Conservation (phyloP, 257 asterid species). For the Perilla frutescens region DNA sequence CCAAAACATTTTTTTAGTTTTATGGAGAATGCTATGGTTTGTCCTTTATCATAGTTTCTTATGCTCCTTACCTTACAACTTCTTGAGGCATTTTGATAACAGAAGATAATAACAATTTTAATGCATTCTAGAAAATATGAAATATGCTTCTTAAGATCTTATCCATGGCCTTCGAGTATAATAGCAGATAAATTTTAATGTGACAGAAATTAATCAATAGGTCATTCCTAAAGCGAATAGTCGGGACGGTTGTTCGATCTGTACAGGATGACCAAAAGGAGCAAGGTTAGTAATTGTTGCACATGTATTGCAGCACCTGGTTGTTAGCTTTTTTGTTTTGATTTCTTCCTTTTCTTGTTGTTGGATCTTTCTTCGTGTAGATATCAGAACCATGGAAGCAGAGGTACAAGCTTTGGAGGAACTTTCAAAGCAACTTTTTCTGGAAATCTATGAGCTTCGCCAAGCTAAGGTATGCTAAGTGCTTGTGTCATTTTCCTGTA, state of each 20-base stretch:
- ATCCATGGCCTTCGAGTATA: slow-evolving; percentile 25
- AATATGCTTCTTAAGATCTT: slow-evolving; percentile 21
- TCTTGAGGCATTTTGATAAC: slow-evolving; percentile 13
- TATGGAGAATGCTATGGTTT: slow-evolving; percentile 17
- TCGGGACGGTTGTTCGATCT: slow-evolving; percentile 97
- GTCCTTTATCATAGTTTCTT: slow-evolving; percentile 5
- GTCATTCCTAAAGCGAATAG: slow-evolving; percentile 86
- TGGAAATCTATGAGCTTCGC: slow-evolving; percentile 98
- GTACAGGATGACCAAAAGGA: slow-evolving; percentile 96
- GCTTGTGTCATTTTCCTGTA: slow-evolving; percentile 30
- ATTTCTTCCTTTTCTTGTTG: slow-evolving; percentile 22
- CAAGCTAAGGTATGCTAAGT: slow-evolving; percentile 85
- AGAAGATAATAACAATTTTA: neutral
- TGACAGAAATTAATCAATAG: slow-evolving; percentile 72
- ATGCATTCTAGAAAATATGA: slow-evolving; percentile 19
- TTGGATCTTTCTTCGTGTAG: slow-evolving; percentile 48
- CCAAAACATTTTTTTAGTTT: neutral
- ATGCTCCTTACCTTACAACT: neutral
- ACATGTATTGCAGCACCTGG: neutral
- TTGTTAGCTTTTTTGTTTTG: slow-evolving; percentile 27
- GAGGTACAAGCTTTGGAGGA: slow-evolving; percentile 96
- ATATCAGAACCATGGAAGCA: slow-evolving; percentile 84
- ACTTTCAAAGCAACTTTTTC: slow-evolving; percentile 88
- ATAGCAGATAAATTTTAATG: slow-evolving; percentile 37
- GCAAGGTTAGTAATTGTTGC: slow-evolving; percentile 64